Evolutionary conservation across 371 early-diverging fungal genomes (phyloP).

Genomic region (Syncephalastrum sp.): DNA sequence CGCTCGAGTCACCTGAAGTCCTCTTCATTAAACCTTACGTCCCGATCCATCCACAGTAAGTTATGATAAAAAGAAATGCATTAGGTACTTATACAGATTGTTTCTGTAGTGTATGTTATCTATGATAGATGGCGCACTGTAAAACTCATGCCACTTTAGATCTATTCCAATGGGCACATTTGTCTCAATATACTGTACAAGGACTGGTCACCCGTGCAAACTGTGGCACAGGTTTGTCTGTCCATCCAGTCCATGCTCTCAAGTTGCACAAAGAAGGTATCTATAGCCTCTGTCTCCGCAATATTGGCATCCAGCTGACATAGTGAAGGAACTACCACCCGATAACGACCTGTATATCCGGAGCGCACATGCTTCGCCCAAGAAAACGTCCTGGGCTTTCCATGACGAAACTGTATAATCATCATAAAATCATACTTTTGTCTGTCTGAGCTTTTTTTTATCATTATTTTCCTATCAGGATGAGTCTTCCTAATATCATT

Average conservation of each 20-base stretch:
- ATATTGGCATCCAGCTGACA: neutral
- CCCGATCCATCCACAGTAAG: conserved; percentile 86
- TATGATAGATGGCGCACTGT: neutral
- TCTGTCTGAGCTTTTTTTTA: neutral
- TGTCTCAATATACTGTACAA: conserved; percentile 95
- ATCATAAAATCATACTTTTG: neutral
- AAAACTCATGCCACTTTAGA: conserved; percentile 29
- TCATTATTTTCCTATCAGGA: neutral
- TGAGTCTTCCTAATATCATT: neutral
- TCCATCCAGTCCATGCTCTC: conserved; percentile 93
- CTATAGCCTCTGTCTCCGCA: neutral
- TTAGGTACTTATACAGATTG: neutral
- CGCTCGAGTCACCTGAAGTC: conserved; percentile 86
- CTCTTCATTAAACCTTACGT: conserved; percentile 67
- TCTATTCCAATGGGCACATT: conserved; percentile 93
- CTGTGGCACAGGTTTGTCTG: conserved; percentile 90
- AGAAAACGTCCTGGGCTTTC: conserved; percentile 84
- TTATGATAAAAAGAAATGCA: neutral
- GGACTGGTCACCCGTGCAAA: conserved; percentile 96
- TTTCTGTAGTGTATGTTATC: neutral
- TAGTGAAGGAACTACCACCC: conserved; percentile 66
- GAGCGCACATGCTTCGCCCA: conserved; percentile 73
- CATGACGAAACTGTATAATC: conserved; percentile 38
- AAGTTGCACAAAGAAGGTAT: conserved; percentile 77
- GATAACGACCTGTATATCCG: conserved; percentile 73